Base-by-base conservation (phyloP, 176 grass and related monocot species). In the Pharus latifolius region DNA sequence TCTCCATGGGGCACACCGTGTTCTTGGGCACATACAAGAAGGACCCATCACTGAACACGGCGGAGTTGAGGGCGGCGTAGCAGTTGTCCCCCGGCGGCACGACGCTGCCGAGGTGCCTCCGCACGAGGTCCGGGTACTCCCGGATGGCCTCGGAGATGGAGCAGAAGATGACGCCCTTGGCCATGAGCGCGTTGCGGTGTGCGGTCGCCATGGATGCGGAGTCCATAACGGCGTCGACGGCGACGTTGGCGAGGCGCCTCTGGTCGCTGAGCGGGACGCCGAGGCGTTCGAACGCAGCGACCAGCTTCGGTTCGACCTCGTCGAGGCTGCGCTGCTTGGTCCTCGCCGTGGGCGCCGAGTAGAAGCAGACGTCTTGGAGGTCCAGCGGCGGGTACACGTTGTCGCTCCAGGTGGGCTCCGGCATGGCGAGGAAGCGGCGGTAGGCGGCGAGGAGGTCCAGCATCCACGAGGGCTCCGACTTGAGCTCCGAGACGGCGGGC, bases 21-120 rank as follows among this genome's bases (percentile, higher is more conserved):
- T 91, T 87, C 85, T 93, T 98, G 48, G 94, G 94, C 33, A 98
- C 76, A 15, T 98, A 98, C 74, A 89, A 98, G 94, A 98, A 98
- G 20, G 94, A 98, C 0, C 94, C 94, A 6, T 98, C 94, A 34
- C 89, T 93, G 70, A 98, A 93, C 17, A 98, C 89, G 0, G 94
- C 94, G 0, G 94, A 98, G 82, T 98, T 98, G 45, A 98, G 94
- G 8, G 94, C 87, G 1, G 94, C 94, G 18, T 93, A 98, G 81
- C 91, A 98, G 65, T 98, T 98, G 38, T 98, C 94, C 0, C 72
- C 81, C 0, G 86, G 70, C 1, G 94, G 94, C 3, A 98, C 94
- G 3, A 98, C 60, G 34, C 60, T 78, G 8, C 94, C 94, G 20
- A 98, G 78, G 45, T 98, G 79, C 54, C 85, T 76, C 59, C 35